phyloP scores from a whole-genome alignment of 768 basidiomycete species.

The Candolleomyces aberdarensis region DNA sequence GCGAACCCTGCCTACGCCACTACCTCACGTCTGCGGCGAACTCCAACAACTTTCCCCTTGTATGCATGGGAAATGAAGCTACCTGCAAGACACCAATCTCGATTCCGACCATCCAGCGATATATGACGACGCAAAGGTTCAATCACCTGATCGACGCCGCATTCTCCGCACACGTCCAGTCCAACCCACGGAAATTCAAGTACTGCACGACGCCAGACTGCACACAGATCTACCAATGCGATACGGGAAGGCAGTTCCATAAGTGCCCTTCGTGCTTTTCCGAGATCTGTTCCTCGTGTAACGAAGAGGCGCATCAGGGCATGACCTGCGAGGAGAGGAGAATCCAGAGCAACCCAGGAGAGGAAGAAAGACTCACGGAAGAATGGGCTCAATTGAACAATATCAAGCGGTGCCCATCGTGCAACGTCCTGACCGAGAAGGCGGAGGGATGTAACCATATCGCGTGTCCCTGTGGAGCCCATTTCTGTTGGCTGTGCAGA shows the following conservation, averaged over 20 bases:
- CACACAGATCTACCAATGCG: conserved; percentile 64
- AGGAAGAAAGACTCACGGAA: conserved; percentile 55
- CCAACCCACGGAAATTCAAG: conserved; percentile 57
- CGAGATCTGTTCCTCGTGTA: conserved; percentile 65
- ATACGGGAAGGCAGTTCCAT: conserved; percentile 34
- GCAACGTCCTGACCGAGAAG: conserved; percentile 67
- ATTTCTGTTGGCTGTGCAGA: conserved; percentile 80
- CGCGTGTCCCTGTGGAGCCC: conserved; percentile 71
- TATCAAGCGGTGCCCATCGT: conserved; percentile 73
- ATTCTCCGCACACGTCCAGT: conserved; percentile 57
- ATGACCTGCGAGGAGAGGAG: conserved; percentile 55
- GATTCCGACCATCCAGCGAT: conserved; percentile 44
- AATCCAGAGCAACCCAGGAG: conserved; percentile 30
- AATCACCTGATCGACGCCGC: conserved; percentile 54
- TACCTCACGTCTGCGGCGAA: conserved; percentile 60
- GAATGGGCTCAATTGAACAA: conserved; percentile 60
- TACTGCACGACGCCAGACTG: conserved; percentile 83
- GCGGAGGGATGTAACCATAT: conserved; percentile 80
- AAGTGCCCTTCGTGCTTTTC: conserved; percentile 71
- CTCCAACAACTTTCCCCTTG: conserved; percentile 62
- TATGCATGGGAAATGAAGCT: conserved; percentile 64
- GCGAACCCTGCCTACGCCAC: conserved; percentile 53
- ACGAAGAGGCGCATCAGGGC: conserved; percentile 56
- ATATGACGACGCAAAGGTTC: conserved; percentile 52
- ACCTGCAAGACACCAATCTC: conserved; percentile 56